phyloP scores from a whole-genome alignment of 352 stramenopile species.

The Phytophthora quininea region DNA sequence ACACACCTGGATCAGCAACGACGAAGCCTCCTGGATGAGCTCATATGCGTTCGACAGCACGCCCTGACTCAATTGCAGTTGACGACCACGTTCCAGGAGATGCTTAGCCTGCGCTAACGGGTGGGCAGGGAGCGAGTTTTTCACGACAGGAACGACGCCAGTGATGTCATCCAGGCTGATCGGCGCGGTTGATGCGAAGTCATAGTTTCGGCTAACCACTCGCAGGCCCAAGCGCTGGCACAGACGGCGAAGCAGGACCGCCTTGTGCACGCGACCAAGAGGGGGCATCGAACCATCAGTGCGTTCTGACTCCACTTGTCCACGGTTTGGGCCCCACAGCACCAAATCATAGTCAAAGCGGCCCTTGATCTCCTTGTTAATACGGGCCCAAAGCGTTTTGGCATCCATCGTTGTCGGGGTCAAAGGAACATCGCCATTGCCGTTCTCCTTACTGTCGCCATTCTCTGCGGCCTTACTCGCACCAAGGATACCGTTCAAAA shows the following conservation, averaged over 20 bases:
- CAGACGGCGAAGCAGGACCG: slow-evolving; percentile 90
- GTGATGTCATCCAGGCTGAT: slow-evolving; percentile 92
- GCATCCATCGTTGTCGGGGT: slow-evolving; percentile 36
- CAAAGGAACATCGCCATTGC: slow-evolving; percentile 23
- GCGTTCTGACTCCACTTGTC: slow-evolving; percentile 4
- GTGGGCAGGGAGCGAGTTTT: slow-evolving; percentile 87
- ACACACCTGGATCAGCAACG: slow-evolving; percentile 93
- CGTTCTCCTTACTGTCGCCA: slow-evolving; percentile 17
- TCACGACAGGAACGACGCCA: slow-evolving; percentile 94
- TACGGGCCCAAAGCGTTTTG: slow-evolving; percentile 58
- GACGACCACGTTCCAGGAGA: slow-evolving; percentile 90
- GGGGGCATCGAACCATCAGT: slow-evolving; percentile 27
- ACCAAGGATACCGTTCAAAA: slow-evolving; percentile 89
- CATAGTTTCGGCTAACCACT: slow-evolving; percentile 90
- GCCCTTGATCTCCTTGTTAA: slow-evolving; percentile 68
- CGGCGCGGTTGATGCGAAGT: slow-evolving; percentile 74
- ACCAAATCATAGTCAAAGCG: slow-evolving; percentile 83
- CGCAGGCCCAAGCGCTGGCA: slow-evolving; percentile 94
- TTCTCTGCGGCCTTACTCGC: slow-evolving; percentile 18
- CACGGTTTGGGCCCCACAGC: slow-evolving; percentile 60
- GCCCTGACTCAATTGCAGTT: slow-evolving; percentile 78
- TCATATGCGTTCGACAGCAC: slow-evolving; percentile 84
- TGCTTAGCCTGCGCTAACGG: slow-evolving; percentile 81
- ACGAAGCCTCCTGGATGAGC: slow-evolving; percentile 90
- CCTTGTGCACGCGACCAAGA: slow-evolving; percentile 71